These are phyloP conservation scores for Fusarium equiseti DNA, from an alignment of 2,329 filamentous ascomycete species.

Conservation along the genomic window DNA sequence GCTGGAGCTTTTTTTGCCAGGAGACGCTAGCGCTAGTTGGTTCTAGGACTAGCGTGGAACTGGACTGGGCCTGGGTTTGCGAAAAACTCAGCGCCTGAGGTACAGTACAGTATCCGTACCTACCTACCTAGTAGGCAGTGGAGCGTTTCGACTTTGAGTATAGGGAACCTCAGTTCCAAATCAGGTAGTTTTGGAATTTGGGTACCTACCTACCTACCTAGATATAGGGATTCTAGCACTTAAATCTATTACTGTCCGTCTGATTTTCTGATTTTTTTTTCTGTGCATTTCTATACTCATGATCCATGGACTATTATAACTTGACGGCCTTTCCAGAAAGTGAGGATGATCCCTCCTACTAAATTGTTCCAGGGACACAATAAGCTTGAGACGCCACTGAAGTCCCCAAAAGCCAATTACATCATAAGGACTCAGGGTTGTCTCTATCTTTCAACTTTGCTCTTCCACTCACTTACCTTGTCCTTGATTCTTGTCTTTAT, in stretches of 20 bases:
- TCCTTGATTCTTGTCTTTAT: background rate
- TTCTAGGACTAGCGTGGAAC: constrained; percentile 43
- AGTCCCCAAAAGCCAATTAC: constrained; percentile 12
- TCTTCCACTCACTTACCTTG: constrained; percentile 1
- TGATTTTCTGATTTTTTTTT: background rate
- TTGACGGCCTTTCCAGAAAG: background rate
- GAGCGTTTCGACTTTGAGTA: background rate
- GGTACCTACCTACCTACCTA: background rate
- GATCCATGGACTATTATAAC: background rate
- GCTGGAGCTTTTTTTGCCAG: constrained; percentile 60
- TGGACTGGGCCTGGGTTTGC: constrained; percentile 8
- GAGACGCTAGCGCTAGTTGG: constrained; percentile 46
- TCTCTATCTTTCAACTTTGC: constrained; percentile 15
- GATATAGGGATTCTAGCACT: background rate
- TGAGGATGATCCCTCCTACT: background rate
- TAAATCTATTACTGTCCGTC: background rate
- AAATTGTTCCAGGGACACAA: constrained; percentile 10
- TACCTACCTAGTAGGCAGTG: background rate
- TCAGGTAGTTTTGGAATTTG: background rate
- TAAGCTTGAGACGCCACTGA: background rate
- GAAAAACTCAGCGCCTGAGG: constrained; percentile 16
- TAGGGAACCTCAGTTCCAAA: background rate
- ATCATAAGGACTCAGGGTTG: constrained; percentile 19
- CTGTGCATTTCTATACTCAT: background rate
- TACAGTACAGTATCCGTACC: background rate